Percentiles rank a stretch among this genome's conserved stretches.
These are phyloP conservation scores for Cutaneotrichosporon cyanovorans DNA, from an alignment of 1,284 basidiomycete genomes.

Conservation along the genomic window DNA sequence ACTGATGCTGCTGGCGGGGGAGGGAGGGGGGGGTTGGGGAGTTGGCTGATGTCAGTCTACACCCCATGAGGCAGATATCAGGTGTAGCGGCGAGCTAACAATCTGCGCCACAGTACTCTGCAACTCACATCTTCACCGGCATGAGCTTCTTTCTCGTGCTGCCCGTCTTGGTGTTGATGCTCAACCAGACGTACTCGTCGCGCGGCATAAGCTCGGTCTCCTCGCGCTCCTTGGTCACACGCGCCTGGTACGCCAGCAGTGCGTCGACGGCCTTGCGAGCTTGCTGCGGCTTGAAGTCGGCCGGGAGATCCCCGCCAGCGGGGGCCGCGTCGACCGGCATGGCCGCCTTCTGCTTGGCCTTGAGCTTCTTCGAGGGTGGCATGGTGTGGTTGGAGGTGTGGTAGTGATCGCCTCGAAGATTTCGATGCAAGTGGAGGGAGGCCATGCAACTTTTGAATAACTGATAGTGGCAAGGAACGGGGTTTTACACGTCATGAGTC, in stretches of 20 bases:
- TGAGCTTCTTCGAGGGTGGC: conserved; percentile 17
- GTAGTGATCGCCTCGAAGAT: conserved; percentile 3
- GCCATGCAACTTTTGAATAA: conserved; percentile 6
- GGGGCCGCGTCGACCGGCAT: conserved; percentile 14
- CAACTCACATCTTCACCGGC: conserved; percentile 70
- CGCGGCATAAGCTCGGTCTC: conserved; percentile 71
- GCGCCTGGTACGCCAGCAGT: conserved; percentile 60
- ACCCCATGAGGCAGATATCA: no score
- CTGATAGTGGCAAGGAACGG: background rate
- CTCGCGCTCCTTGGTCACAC: conserved; percentile 58
- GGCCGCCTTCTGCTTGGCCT: conserved; percentile 10
- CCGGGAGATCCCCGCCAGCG: conserved; percentile 21
- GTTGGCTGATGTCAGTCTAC: conserved; percentile 52
- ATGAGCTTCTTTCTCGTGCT: conserved; percentile 68
- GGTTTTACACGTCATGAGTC: no score
- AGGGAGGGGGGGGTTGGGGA: conserved; percentile 64
- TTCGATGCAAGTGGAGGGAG: conserved; percentile 4
- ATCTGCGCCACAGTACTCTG: no score
- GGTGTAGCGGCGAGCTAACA: no score
- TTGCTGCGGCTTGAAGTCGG: conserved; percentile 58
- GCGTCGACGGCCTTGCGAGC: conserved; percentile 68
- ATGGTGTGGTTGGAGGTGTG: conserved; percentile 3
- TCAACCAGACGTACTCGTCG: conserved; percentile 78
- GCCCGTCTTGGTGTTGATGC: conserved; percentile 73
- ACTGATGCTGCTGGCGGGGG: conserved; percentile 70